Conservation (phyloP, 2,329 filamentous ascomycete species). For the Teratosphaeria destructans region DNA sequence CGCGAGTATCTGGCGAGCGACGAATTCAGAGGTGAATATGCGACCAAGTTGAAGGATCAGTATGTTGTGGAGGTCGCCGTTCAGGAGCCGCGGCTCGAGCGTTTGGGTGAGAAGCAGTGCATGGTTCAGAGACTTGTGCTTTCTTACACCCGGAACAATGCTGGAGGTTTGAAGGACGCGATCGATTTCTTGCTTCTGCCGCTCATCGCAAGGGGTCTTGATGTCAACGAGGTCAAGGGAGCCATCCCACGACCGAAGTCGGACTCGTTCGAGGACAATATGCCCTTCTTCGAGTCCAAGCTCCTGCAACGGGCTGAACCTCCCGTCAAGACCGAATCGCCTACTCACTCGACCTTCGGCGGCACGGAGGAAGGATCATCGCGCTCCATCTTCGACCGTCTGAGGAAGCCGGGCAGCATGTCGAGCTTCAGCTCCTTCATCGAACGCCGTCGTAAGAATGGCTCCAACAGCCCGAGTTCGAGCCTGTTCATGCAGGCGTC, state of each 20-base stretch:
- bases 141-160: conserved; percentile 89
- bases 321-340: conserved; percentile 69
- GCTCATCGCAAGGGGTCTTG: conserved; percentile 79
- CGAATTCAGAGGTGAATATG: conserved; percentile 69
- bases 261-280: conserved; percentile 93
- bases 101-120: conserved; percentile 30
- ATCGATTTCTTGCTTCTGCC: conserved; percentile 87
- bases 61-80: conserved; percentile 83
- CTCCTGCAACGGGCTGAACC: conserved; percentile 85
- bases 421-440: conserved; percentile 93
- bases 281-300: conserved; percentile 96
- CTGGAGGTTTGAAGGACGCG: conserved; percentile 86
- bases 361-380: conserved; percentile 62
- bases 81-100: conserved; percentile 39
- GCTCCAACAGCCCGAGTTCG: conserved; percentile 56
- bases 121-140: conserved; percentile 37
- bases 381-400: conserved; percentile 77
- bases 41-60: conserved; percentile 76
- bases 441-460: conserved; percentile 86
- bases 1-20: conserved; percentile 72
- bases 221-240: conserved; percentile 77
- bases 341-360: conserved; percentile 69
- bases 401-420: conserved; percentile 90
- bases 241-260: conserved; percentile 97
- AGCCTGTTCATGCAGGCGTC: conserved; percentile 77